Percentiles rank a stretch among this genome's conserved stretches.
Conservation (phyloP, 2,329 filamentous ascomycete species). For the Aschersonia sp. region DNA sequence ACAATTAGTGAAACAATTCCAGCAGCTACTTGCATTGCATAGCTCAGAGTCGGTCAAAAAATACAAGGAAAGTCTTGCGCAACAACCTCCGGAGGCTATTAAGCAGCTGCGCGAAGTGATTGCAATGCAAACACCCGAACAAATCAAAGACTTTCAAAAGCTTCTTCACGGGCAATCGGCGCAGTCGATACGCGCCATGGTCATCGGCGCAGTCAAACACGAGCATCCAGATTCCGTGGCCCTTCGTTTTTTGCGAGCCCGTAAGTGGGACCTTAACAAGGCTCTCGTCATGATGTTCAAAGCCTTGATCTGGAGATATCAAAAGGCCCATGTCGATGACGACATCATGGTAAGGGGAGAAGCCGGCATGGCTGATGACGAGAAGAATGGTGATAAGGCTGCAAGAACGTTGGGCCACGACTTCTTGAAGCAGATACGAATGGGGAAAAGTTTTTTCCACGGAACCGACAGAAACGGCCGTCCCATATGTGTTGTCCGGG, state of each 20-base stretch:
- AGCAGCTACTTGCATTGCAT: constrained; percentile 3
- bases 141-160: constrained; percentile 61
- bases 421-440: constrained; percentile 21
- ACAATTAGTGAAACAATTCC: constrained; percentile 3
- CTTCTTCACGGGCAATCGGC: constrained; percentile 54
- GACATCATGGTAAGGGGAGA: constrained; percentile 20
- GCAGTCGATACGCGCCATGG: constrained; percentile 4
- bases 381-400: constrained; percentile 10
- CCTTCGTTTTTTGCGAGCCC: constrained; percentile 24
- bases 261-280: constrained; percentile 24
- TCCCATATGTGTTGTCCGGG: constrained; percentile 21
- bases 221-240: constrained; percentile 23
- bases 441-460: constrained; percentile 23
- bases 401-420: constrained; percentile 2
- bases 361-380: constrained; percentile 11
- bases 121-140: not conserved
- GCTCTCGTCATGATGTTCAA: constrained; percentile 23
- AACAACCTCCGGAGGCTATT: not conserved
- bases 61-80: constrained; percentile 1
- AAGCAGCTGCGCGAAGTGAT: constrained; percentile 1
- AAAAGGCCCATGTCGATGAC: constrained; percentile 15
- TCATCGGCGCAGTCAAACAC: constrained; percentile 6
- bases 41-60: constrained; percentile 1
- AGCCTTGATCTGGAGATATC: constrained; percentile 20
- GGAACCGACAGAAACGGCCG: constrained; percentile 20